A percentile compares a stretch with the other conserved stretches of the same genome.
Conservation (phyloP, 1,139 yeast species). For the Diutina pseudorugosa region DNA sequence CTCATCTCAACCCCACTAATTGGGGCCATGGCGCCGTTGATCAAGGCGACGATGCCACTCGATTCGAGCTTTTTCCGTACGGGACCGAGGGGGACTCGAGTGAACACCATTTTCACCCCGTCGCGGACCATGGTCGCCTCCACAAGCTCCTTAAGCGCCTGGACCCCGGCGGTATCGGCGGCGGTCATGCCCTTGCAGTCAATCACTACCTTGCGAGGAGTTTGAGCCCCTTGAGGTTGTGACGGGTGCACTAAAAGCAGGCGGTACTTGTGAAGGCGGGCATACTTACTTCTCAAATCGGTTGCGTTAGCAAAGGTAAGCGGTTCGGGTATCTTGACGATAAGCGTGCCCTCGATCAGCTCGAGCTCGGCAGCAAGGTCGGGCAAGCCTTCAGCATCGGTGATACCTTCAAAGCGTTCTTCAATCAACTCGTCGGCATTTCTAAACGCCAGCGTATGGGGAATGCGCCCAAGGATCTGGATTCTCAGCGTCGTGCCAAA, state of each 20-base stretch:
- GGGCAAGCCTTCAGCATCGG: neutral
- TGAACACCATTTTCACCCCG: constrained; percentile 10
- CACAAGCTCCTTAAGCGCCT: constrained; percentile 18
- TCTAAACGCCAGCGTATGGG: constrained; percentile 19
- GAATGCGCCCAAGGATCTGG: constrained; percentile 22
- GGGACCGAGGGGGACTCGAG: constrained; percentile 15
- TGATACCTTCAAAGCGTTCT: constrained; percentile 11
- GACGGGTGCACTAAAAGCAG: constrained; percentile 13
- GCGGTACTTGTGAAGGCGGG: constrained; percentile 9
- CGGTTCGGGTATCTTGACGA: constrained; percentile 7
- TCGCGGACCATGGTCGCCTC: constrained; percentile 11
- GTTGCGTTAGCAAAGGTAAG: constrained; percentile 8
- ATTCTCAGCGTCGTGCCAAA: constrained; percentile 20
- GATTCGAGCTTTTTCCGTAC: constrained; percentile 13
- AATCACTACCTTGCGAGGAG: constrained; percentile 5
- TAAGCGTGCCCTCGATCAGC: constrained; percentile 8
- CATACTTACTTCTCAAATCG: constrained; percentile 6
- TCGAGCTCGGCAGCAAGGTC: constrained; percentile 6
- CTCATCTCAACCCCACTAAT: neutral
- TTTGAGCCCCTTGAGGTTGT: constrained; percentile 6
- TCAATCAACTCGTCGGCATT: constrained; percentile 25
- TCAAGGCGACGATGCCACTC: constrained; percentile 16
- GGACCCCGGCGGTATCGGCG: constrained; percentile 21
- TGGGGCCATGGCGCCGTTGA: constrained; percentile 10
- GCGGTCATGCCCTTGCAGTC: constrained; percentile 10